Base-by-base conservation (phyloP, 805 yeast species). In the Saccharomycopsis schoenii region DNA sequence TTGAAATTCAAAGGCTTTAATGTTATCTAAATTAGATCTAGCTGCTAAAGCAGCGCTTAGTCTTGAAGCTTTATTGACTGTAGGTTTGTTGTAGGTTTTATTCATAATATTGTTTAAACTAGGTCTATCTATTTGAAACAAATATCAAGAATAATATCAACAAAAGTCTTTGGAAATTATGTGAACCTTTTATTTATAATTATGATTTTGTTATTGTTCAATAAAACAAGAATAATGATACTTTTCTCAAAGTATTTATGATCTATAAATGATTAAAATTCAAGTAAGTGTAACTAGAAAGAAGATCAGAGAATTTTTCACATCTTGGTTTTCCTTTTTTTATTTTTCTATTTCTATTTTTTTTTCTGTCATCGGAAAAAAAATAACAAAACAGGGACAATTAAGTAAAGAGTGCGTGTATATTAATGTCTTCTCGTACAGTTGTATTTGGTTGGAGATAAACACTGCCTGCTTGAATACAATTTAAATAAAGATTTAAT, bases 1-100 rank as follows among this genome's bases (percentile, higher is more conserved):
- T 69, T 84, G 89, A 50, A 77, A 69, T 66, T 85, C 91, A 70
- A 87, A 85, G 43, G 89, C 84, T 66, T 87, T 80, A 67, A 84
- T 82, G 47, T 84, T 79, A 65, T 84, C 81, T 67, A 83, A 77
- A 65, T 78, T 77, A n/a, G 74, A 77, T 61, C 81, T 74, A 19
- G 81, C 79, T 6, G 71, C 54, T 14, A 55, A 51, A 4, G 52
- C 62, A 47, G 52, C 52, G 52, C 52, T 47, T 47, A 19, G 17
- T 47, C 52, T 24, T 21, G 52, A 24, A 24, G 34, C 29, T 47
- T 47, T 47, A 6, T 24, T 47, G 14, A 24, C n/a, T 8, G 15
- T 12, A 47, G 52, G n/a, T 12, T 24, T 14, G 21, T 12, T 47
- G 34, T 24, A 47, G n/a, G 15, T 47, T 25, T 24, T 47, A 17